Conservation (phyloP, 306 rosid genomes). For the Prunus campanulata region DNA sequence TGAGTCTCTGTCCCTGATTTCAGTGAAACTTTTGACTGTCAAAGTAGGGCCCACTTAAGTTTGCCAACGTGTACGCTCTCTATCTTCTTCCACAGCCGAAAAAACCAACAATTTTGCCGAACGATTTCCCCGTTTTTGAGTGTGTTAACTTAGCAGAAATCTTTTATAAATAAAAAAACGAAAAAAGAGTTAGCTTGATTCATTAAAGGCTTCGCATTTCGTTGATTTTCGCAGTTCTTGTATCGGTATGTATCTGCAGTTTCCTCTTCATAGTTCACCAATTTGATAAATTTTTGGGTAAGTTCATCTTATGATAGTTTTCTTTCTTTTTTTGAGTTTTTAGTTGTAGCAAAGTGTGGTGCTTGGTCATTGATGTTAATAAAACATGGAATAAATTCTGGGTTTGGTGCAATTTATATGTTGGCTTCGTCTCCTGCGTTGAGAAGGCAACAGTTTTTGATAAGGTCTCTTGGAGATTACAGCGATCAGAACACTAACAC, state of each 20-base stretch:
- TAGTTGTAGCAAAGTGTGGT: conserved; percentile 33
- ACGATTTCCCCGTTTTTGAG: neutral
- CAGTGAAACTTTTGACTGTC: neutral
- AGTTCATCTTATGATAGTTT: conserved; percentile 1
- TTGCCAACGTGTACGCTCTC: neutral
- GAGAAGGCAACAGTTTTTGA: conserved; percentile 69
- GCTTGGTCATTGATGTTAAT: conserved; percentile 42
- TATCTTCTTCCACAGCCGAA: neutral
- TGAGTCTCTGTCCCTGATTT: too few species aligned
- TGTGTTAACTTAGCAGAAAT: neutral
- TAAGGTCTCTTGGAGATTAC: conserved; percentile 60
- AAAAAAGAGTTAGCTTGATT: neutral
- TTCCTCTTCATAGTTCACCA: neutral
- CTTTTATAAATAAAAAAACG: neutral
- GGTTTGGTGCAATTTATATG: conserved; percentile 47
- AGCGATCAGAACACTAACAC: conserved; percentile 11
- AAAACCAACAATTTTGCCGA: neutral
- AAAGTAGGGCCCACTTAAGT: neutral
- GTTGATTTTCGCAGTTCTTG: neutral
- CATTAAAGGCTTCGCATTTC: neutral
- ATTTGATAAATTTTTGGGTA: conserved; percentile 11
- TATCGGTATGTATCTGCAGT: conserved; percentile 3
- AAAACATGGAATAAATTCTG: conserved; percentile 48
- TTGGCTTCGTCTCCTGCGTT: conserved; percentile 56
- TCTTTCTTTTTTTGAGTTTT: conserved; percentile 18